Evolutionary conservation across 2,329 filamentous ascomycete genomes (phyloP).

Genomic region (Aspergillus pseudoterreus): DNA sequence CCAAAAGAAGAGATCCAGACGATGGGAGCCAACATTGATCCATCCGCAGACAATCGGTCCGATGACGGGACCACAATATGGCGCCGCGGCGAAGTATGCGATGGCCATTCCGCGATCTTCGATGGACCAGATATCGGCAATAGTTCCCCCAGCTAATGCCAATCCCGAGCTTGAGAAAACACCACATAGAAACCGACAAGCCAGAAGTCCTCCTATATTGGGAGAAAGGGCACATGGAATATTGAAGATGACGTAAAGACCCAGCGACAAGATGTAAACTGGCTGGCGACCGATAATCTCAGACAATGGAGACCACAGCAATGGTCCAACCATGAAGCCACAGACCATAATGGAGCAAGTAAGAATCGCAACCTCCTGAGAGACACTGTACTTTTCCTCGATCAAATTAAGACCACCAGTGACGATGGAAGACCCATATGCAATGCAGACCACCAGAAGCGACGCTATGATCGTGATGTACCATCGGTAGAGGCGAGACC

Average conservation of each 20-base stretch:
- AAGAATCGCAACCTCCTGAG: constrained; percentile 67
- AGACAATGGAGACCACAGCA: constrained; percentile 29
- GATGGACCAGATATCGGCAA: constrained; percentile 66
- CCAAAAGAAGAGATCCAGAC: constrained; percentile 33
- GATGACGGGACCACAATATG: constrained; percentile 72
- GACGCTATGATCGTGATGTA: constrained; percentile 80
- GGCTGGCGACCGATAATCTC: constrained; percentile 30
- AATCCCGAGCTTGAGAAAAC: constrained; percentile 29
- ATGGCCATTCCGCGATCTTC: constrained; percentile 79
- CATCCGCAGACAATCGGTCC: constrained; percentile 72
- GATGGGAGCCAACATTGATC: constrained; percentile 46
- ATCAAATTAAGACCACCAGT: constrained; percentile 69
- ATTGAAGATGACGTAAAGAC: constrained; percentile 32
- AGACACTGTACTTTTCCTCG: constrained; percentile 60
- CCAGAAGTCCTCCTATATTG: constrained; percentile 28
- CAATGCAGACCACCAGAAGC: constrained; percentile 64
- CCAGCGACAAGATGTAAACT: constrained; percentile 31
- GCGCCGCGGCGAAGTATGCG: constrained; percentile 74
- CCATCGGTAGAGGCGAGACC: constrained; percentile 70
- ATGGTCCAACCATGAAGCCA: constrained; percentile 62
- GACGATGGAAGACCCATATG: constrained; percentile 66
- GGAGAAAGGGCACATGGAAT: constrained; percentile 33
- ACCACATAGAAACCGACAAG: constrained; percentile 26
- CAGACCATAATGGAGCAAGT: constrained; percentile 71
- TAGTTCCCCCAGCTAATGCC: constrained; percentile 27